phyloP scores from a whole-genome alignment of 768 basidiomycete genomes.

The Aureoboletus auriporus region DNA sequence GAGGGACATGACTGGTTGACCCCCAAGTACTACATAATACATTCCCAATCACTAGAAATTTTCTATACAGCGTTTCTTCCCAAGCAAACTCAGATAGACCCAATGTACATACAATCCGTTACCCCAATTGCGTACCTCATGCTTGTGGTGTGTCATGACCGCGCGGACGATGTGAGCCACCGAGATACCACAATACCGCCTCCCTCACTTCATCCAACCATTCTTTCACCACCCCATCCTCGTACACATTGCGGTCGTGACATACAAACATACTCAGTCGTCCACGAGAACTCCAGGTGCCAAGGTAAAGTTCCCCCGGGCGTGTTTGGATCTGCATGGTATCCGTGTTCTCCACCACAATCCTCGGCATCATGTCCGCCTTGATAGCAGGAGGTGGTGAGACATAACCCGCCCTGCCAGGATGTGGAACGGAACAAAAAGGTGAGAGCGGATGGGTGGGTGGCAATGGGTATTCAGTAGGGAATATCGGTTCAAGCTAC shows the following conservation, averaged over 20 bases:
- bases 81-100: too few species aligned
- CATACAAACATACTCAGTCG: constrained; percentile 31
- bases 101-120: too few species aligned
- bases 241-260: constrained; percentile 46
- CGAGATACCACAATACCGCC: constrained; percentile 31
- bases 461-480: constrained; percentile 33
- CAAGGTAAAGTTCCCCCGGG: constrained; percentile 42
- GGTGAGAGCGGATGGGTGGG: constrained; percentile 15
- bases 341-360: constrained; percentile 6
- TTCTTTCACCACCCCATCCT: constrained; percentile 37
- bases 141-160: background rate
- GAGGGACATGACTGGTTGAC: too few species aligned
- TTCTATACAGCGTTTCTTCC: too few species aligned
- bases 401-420: constrained; percentile 6
- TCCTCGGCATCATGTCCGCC: constrained; percentile 2
- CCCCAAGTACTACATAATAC: too few species aligned
- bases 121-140: too few species aligned
- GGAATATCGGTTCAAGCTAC: constrained; percentile 34
- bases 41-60: too few species aligned
- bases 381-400: background rate
- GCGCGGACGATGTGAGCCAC: constrained; percentile 5
- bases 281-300: constrained; percentile 33
- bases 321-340: constrained; percentile 35
- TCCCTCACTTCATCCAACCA: constrained; percentile 44
- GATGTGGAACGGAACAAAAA: constrained; percentile 13